phyloP scores from a whole-genome alignment of 768 basidiomycete species.

The Russula brevipes region DNA sequence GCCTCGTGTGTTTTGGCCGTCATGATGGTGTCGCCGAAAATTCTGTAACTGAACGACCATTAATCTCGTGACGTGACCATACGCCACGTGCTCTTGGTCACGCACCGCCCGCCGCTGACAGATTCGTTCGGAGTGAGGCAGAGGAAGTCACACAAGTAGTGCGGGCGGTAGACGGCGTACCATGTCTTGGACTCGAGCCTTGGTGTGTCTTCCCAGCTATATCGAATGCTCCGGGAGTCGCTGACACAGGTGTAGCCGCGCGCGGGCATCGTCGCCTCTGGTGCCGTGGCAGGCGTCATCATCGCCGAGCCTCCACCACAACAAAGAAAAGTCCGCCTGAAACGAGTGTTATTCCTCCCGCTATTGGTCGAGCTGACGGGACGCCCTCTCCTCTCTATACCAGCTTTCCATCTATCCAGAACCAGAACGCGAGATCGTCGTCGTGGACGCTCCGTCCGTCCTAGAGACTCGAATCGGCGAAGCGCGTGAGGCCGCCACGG shows the following conservation, averaged over 20 bases:
- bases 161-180: not conserved
- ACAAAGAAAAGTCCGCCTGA: slow-evolving; percentile 14
- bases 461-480: slow-evolving; percentile 74
- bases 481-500: slow-evolving; percentile 55
- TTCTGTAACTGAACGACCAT: no score
- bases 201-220: slow-evolving; percentile 1
- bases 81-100: slow-evolving; percentile 8
- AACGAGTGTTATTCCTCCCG: not conserved
- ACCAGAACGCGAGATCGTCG: slow-evolving; percentile 54
- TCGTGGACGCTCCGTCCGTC: slow-evolving; percentile 68
- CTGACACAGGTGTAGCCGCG: slow-evolving; percentile 6
- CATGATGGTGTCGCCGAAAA: not conserved
- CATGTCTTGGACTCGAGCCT: slow-evolving; percentile 20
- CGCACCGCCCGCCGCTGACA: not conserved
- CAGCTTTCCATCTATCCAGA: slow-evolving; percentile 84
- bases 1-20: not conserved
- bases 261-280: slow-evolving; percentile 4
- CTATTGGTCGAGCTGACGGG: not conserved
- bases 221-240: not conserved
- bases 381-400: not conserved
- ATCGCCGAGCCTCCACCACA: slow-evolving; percentile 7
- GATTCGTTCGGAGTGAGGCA: not conserved
- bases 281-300: slow-evolving; percentile 4
- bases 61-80: slow-evolving; percentile 12
- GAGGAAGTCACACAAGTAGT: not conserved